Base-by-base conservation (phyloP, 2,329 filamentous ascomycete species). In the Diaporthe ampelina region DNA sequence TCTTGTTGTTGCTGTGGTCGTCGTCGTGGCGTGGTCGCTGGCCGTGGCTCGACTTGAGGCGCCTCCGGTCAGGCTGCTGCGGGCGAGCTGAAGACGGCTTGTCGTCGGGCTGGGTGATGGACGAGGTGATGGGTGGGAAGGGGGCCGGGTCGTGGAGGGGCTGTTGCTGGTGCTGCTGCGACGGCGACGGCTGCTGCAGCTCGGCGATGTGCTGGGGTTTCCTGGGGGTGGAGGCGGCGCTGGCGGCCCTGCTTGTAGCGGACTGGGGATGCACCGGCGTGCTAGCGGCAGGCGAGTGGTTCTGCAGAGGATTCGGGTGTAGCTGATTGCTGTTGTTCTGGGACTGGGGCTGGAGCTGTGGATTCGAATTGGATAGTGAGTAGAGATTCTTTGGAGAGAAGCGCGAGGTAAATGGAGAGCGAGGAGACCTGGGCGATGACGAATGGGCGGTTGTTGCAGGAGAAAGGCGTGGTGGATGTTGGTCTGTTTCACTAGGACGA, bases 341-440 rank as follows among this genome's bases (percentile, higher is more conserved):
- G 37, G 10, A 11, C 37, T 37, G 40, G 13, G 4, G 45, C 8
- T 50, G 45, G 32, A 37, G 37, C 56, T 73, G 61, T 26, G 73
- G 75, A 19, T 56, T 57, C 24, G 57, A 75, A 52, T 58, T 59
- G 40, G 52, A 67, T 45, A 63, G 37, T 63, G 65, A 45, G 74
- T 68, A 63, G 24, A 69, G 72, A 32, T 80, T 83, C 78, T 80
- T 82, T 76, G 84, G 82, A 73, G 83, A 83, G 79, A 86, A 85
- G 54, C 83, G 84, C 76, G 87, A 86, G 76, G 86, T 84, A 77
- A 87, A 86, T 76, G 86, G 86, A 72, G 86, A 85, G 73, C 81
- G 81, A 65, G 84, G 83, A 70, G 86, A 86, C 78, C 83, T 84
- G 74, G 86, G 85, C 75, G 86, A 87, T 76, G 81, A 81, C 78